Conservation (phyloP, 2,329 filamentous ascomycete species). For the Verticillium isaacii region DNA sequence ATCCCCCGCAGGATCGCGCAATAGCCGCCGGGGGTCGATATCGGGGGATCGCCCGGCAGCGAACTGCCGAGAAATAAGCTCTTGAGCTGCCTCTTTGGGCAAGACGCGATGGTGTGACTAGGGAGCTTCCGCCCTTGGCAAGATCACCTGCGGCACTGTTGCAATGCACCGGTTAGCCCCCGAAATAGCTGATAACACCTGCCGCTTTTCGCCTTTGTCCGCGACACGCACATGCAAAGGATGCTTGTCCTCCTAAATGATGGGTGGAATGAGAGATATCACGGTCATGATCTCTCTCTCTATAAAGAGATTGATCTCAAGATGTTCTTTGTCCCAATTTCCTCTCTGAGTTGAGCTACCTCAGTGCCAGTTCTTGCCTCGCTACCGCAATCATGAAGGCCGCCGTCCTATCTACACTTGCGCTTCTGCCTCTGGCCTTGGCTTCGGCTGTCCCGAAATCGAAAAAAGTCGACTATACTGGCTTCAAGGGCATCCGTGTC, state of each 20-base stretch:
- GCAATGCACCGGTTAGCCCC: neutral
- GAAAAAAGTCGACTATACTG: constrained; percentile 8
- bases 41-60: neutral
- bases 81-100: neutral
- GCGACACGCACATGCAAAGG: neutral
- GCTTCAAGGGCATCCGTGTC: constrained; percentile 11
- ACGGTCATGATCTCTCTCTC: neutral
- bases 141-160: neutral
- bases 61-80: neutral
- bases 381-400: constrained; percentile 3
- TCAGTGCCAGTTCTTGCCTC: neutral
- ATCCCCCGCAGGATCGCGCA: neutral
- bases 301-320: neutral
- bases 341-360: no score
- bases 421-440: neutral
- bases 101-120: neutral
- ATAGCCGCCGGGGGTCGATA: neutral
- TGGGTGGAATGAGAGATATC: neutral
- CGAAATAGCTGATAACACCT: neutral
- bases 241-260: neutral
- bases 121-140: neutral
- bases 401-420: constrained; percentile 1
- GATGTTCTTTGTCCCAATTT: neutral
- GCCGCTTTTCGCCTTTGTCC: neutral
- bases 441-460: constrained; percentile 1